Evolutionary conservation across 208 protist species (phyloP).

Genomic region (Wallacemonas rigidus): DNA sequence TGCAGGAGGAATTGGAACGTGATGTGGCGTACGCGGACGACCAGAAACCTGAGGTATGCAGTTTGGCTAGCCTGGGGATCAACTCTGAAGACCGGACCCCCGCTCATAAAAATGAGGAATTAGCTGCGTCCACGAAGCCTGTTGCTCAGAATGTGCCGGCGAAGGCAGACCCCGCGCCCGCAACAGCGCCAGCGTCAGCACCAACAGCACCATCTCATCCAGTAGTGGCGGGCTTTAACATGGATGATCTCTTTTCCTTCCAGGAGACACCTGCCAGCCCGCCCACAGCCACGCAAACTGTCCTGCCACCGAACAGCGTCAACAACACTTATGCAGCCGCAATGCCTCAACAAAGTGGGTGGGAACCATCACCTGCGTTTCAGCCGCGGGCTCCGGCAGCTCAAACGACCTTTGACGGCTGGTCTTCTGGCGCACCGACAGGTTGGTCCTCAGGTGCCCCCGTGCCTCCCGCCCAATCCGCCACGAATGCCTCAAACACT

Average conservation of each 20-base stretch:
- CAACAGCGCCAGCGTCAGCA: not conserved
- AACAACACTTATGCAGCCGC: not conserved
- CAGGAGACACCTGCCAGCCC: not conserved
- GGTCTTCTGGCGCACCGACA: constrained; percentile 28
- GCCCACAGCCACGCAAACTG: not conserved
- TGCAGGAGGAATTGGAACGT: constrained; percentile 43
- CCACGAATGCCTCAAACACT: not conserved
- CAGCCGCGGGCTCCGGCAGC: not conserved
- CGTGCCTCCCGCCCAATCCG: not conserved
- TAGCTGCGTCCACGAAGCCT: not conserved
- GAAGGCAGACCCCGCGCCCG: constrained; percentile 11
- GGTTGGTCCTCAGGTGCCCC: constrained; percentile 17
- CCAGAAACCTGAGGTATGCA: constrained; percentile 33
- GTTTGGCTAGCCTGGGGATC: constrained; percentile 64
- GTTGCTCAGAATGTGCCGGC: not conserved
- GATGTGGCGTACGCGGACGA: constrained; percentile 39
- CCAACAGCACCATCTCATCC: not conserved
- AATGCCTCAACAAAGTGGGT: not conserved
- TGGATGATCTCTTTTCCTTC: constrained; percentile 49
- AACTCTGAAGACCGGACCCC: constrained; percentile 1
- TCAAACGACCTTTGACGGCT: constrained; percentile 8
- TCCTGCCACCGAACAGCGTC: not conserved
- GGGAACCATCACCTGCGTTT: not conserved
- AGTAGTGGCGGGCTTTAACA: constrained; percentile 24
- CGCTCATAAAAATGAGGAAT: constrained; percentile 5